Evolutionary conservation across 768 basidiomycete genomes (phyloP), one percentile per base, ranked within the genome.

Genomic region (Calocybe cyanea): DNA sequence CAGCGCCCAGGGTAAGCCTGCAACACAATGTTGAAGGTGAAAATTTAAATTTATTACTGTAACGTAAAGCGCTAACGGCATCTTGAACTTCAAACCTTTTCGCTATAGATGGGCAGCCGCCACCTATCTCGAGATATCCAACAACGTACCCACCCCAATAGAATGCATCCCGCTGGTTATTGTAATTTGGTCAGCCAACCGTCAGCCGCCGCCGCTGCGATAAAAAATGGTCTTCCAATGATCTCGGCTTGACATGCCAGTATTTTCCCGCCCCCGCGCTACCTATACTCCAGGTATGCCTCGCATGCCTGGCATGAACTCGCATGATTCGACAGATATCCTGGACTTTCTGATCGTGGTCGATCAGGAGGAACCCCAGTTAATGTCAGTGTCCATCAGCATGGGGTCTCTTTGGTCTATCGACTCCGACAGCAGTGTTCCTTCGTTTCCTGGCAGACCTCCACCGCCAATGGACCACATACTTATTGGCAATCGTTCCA

Each of bases 391-490:
- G 24, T 56, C 54, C 37, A 40, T 53, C 34, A 56, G 39, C 43
- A 38, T 48, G 19, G 51, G 43, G 4, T 53, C 54, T 21, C 41
- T 56, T 23, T 53, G 48, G 43, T 50, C 54, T 11, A 44, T 41
- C 33, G 46, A 52, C 40, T 53, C 51, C 18, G 46, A 53, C 33
- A 51, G 53, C 14, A 14, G 43, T n/a, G 46, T 50, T 19, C 54
- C 54, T 13, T 51, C 51, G 7, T 56, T 45, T 37, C 54, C 51
- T 28, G 46, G 44, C n/a, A 18, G 48, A 15, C 54, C 54, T 18
- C 14, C 38, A 19, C 30, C 47, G 13, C 40, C 34, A 11, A 43
- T 52, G 1, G 19, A 38, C 6, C 48, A 49, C 9, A 43, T 53
- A n/a, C 43, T 52, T 15, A 41, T 53, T 24, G 49, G 50, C 17